Base-by-base conservation (phyloP, 176 grass and related monocot genomes). In the Microstegium vimineum region DNA sequence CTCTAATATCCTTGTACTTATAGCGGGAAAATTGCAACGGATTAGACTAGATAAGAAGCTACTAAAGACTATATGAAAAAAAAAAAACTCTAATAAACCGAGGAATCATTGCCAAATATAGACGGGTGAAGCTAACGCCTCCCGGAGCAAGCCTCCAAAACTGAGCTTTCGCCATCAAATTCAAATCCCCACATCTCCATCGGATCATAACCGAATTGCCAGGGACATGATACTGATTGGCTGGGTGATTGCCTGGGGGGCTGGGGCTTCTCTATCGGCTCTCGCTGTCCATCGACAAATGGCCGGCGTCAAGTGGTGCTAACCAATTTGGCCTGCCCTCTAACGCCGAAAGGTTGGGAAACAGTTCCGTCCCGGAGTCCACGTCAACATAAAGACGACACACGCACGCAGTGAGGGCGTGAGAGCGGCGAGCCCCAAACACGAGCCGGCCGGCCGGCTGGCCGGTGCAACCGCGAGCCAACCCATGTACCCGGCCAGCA, bases 331-430 rank as follows among this genome's bases (percentile, higher is more conserved):
- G 31, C 28, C 11, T 49, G 69, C 69, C 72, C 63, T 82, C 85
- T 87, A 87, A 87, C 4, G 79, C 79, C 85, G 78, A 77, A 82
- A 82, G 76, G 64, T 61, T 87, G 71, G 79, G 52, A 61, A n/a
- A 73, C 63, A 8, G 78, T 62, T 52, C 32, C 16, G 5, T 17
- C 28, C 22, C 64, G 0, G 78, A 40, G 38, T 69, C 62, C 8
- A 23, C 37, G 52, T 87, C 72, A 62, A 23, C 71, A n/a, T 69
- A 70, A 70, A 23, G 52, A 57, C 8, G 0, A 9, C 49, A 9
- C 18, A 9, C 51, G 5, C 16, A 17, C 49, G 1, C 2, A 10
- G 2, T 5, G 49, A 54, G 15, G 3, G 2, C 5, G 45, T 17
- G 14, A 5, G 14, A 14, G 15, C 36, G 38, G 2, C 38, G 52